phyloP scores from a whole-genome alignment of 805 yeast species.

The Cyberlindnera mississippiensis region DNA sequence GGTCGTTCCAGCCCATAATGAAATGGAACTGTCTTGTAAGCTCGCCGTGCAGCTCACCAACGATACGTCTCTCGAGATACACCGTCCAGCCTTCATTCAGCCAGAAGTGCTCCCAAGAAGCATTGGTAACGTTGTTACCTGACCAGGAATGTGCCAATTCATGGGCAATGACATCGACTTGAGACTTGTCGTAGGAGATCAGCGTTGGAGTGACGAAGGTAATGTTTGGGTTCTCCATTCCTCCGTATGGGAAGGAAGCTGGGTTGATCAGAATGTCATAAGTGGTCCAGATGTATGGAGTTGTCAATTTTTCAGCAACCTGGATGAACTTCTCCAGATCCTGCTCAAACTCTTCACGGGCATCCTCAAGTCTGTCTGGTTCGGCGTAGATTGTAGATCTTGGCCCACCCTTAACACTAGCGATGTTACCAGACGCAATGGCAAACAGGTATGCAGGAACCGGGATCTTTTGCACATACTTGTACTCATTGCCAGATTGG shows the following conservation, averaged over 20 bases:
- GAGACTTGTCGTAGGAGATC: constrained; percentile 77
- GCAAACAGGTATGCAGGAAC: constrained; percentile 84
- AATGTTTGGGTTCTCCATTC: constrained; percentile 92
- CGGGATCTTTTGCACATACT: constrained; percentile 71
- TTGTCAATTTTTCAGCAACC: constrained; percentile 73
- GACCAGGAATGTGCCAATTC: constrained; percentile 93
- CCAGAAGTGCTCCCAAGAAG: constrained; percentile 94
- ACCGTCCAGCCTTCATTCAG: constrained; percentile 97
- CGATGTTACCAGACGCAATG: constrained; percentile 78
- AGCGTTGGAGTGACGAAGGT: constrained; percentile 90
- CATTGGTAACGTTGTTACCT: constrained; percentile 86
- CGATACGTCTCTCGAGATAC: constrained; percentile 79
- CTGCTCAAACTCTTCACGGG: constrained; percentile 74
- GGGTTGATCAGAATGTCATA: constrained; percentile 82
- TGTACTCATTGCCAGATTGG: constrained; percentile 31
- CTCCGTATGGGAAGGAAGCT: constrained; percentile 79
- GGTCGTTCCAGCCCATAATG: constrained; percentile 84
- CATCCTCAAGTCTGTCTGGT: constrained; percentile 60
- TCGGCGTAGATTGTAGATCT: constrained; percentile 81
- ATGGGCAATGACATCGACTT: constrained; percentile 88
- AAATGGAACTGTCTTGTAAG: constrained; percentile 74
- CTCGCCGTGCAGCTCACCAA: constrained; percentile 41
- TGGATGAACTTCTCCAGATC: constrained; percentile 79
- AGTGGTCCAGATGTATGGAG: constrained; percentile 79
- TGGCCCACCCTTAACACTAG: constrained; percentile 70